Evolutionary conservation across 2,329 filamentous ascomycete species (phyloP).

Genomic region (Fusarium tjaetaba): DNA sequence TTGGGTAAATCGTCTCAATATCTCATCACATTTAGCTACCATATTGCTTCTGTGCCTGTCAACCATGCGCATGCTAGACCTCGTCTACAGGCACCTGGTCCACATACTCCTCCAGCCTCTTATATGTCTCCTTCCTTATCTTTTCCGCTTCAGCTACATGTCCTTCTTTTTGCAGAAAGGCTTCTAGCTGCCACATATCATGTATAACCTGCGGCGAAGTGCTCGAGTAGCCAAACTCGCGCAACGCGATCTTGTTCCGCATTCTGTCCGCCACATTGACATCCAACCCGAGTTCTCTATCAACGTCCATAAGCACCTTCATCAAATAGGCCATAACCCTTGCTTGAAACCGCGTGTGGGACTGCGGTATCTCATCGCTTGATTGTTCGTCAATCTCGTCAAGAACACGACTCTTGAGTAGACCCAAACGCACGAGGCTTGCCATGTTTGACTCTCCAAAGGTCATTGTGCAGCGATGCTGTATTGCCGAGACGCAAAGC

Average conservation of each 20-base stretch:
- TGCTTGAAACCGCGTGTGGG: not conserved
- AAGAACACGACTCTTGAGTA: constrained; percentile 7
- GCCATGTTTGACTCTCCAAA: not conserved
- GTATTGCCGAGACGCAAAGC: constrained; percentile 14
- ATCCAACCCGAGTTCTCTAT: not conserved
- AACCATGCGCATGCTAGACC: not conserved
- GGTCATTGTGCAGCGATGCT: constrained; percentile 8
- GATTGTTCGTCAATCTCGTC: not conserved
- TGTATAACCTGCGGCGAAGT: constrained; percentile 11
- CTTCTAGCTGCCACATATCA: constrained; percentile 17
- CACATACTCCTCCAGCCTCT: constrained; percentile 12
- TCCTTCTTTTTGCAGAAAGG: not conserved
- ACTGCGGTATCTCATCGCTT: not conserved
- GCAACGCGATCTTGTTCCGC: not conserved
- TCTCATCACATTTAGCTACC: not conserved
- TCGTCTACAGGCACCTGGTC: not conserved
- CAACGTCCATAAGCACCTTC: constrained; percentile 10
- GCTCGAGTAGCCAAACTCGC: constrained; percentile 7
- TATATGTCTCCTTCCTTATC: constrained; percentile 5
- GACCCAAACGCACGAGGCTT: not conserved
- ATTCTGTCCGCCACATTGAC: constrained; percentile 12
- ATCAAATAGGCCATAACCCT: constrained; percentile 11
- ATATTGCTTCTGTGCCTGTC: not conserved
- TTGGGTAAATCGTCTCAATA: not conserved
- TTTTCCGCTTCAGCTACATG: not conserved